Evolutionary conservation across 2,329 filamentous ascomycete genomes (phyloP).

Genomic region (Trichoderma afroharzianum): DNA sequence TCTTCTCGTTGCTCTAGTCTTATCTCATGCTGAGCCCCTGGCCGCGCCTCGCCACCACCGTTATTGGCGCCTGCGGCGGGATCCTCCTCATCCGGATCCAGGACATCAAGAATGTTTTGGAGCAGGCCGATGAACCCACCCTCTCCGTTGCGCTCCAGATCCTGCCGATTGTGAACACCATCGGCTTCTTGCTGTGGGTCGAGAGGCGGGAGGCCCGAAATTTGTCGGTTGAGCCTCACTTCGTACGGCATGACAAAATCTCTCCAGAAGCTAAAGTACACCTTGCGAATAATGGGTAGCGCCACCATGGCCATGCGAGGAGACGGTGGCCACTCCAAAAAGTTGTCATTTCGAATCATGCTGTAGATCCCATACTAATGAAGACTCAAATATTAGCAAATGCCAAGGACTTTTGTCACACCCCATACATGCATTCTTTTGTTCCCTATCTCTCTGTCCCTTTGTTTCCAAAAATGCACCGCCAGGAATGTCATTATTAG

Average conservation of each 20-base stretch:
- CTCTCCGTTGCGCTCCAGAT: constrained; percentile 24
- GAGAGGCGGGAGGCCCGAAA: constrained; percentile 38
- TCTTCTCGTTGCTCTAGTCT: constrained; percentile 17
- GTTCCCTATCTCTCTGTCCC: neutral
- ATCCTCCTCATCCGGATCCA: constrained; percentile 34
- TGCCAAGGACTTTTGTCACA: neutral
- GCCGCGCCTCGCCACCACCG: neutral
- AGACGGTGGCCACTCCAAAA: constrained; percentile 52
- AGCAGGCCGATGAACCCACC: constrained; percentile 36
- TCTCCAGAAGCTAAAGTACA: constrained; percentile 47
- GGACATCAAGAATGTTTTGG: constrained; percentile 35
- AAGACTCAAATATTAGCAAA: neutral
- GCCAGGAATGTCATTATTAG: neutral
- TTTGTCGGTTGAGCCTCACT: constrained; percentile 44
- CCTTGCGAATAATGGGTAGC: constrained; percentile 44
- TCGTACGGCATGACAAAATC: constrained; percentile 47
- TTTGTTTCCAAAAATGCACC: neutral
- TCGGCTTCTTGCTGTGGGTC: constrained; percentile 25
- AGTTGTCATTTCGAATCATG: constrained; percentile 42
- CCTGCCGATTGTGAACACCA: constrained; percentile 21
- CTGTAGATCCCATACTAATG: constrained; percentile 47
- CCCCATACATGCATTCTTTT: neutral
- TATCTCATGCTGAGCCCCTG: neutral
- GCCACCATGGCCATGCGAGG: constrained; percentile 48
- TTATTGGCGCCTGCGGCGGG: constrained; percentile 14